Evolutionary conservation across 352 stramenopile species (phyloP).

Genomic region (Globisporangium nodosum): DNA sequence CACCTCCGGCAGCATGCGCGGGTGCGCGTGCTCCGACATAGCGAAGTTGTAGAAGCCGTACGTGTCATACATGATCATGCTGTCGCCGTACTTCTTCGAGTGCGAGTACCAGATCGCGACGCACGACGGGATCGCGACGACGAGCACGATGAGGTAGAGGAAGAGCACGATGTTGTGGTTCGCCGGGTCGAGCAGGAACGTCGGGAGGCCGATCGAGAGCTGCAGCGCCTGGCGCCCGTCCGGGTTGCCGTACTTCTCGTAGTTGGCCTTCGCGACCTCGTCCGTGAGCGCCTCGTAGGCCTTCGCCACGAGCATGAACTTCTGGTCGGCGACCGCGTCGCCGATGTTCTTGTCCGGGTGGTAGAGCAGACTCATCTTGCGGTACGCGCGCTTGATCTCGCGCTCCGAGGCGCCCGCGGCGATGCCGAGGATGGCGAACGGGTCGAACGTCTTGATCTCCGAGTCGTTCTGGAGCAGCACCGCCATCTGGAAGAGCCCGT

Average conservation of each 20-base stretch:
- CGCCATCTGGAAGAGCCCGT: slow-evolving; percentile 87
- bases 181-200: slow-evolving; percentile 95
- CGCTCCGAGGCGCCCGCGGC: slow-evolving; percentile 85
- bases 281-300: slow-evolving; percentile 95
- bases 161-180: slow-evolving; percentile 99
- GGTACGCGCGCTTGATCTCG: slow-evolving; percentile 95
- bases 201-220: slow-evolving; percentile 94
- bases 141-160: slow-evolving; percentile 97
- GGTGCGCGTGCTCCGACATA: slow-evolving; percentile 92
- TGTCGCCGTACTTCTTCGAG: slow-evolving; percentile 98
- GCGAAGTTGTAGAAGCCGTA: slow-evolving; percentile 98
- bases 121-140: slow-evolving; percentile 95
- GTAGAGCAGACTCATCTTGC: slow-evolving; percentile 90
- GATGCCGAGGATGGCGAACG: slow-evolving; percentile 96
- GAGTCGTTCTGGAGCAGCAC: slow-evolving; percentile 92
- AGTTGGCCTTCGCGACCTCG: slow-evolving; percentile 95
- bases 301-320: slow-evolving; percentile 98
- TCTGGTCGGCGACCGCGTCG: slow-evolving; percentile 95
- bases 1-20: slow-evolving; percentile 95
- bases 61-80: slow-evolving; percentile 99
- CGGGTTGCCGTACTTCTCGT: slow-evolving; percentile 97
- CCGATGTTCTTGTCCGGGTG: slow-evolving; percentile 97
- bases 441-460: slow-evolving; percentile 98
- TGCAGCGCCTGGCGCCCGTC: slow-evolving; percentile 98
- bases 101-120: slow-evolving; percentile 95